These are phyloP conservation scores for Wallacemonas sp. DNA, from an alignment of 208 protist genomes.

Conservation along the genomic window DNA sequence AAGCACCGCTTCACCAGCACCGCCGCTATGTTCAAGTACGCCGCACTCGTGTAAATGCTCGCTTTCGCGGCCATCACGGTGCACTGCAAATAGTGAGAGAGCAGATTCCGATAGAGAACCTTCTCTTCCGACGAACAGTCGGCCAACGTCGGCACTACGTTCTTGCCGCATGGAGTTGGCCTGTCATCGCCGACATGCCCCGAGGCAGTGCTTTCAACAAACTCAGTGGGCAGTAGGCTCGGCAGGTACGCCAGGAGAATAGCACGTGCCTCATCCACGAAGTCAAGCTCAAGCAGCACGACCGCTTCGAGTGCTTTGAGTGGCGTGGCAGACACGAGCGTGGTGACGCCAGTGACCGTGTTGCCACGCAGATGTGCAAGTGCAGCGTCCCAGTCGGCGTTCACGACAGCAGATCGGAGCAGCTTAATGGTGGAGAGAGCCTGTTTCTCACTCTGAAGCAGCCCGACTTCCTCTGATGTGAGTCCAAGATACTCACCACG, in stretches of 20 bases:
- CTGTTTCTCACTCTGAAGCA: constrained; percentile 5
- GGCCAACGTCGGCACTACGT: neutral
- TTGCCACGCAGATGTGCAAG: constrained; percentile 10
- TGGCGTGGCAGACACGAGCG: constrained; percentile 45
- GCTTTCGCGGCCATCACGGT: constrained; percentile 72
- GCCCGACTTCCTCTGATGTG: neutral
- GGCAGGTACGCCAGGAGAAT: constrained; percentile 72
- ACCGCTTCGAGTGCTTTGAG: constrained; percentile 60
- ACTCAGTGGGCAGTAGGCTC: constrained; percentile 29
- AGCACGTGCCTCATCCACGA: constrained; percentile 47
- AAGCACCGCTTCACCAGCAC: constrained; percentile 68
- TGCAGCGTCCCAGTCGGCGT: constrained; percentile 41
- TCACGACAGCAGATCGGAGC: constrained; percentile 40
- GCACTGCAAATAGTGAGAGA: constrained; percentile 66
- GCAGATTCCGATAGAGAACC: constrained; percentile 40
- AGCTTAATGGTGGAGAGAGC: constrained; percentile 26
- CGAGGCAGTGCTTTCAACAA: neutral
- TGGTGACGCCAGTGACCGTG: constrained; percentile 1
- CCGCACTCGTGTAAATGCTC: constrained; percentile 68
- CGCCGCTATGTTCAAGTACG: constrained; percentile 76
- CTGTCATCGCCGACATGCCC: too few species aligned
- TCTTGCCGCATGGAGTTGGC: too few species aligned
- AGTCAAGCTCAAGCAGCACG: constrained; percentile 50
- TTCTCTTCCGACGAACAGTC: constrained; percentile 35
- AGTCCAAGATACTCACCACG: neutral